Percentiles rank a stretch among this genome's conserved stretches.
Evolutionary conservation across 2,329 filamentous ascomycete species (phyloP).

Genomic region (Aspergillus fumigatiaffinis): DNA sequence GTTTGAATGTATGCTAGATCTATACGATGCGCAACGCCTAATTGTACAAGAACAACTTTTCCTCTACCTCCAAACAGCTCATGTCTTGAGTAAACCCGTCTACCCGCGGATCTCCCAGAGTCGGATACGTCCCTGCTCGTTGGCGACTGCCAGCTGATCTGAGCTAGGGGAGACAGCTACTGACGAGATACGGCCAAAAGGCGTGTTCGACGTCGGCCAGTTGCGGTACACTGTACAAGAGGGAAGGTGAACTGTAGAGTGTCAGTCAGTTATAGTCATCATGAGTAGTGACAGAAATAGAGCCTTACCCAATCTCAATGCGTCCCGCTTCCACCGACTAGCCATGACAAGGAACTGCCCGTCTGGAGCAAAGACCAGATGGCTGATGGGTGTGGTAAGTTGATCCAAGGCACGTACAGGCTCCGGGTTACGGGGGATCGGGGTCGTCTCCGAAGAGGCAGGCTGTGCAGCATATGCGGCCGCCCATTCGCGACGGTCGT

Average conservation of each 20-base stretch:
- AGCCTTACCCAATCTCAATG: constrained; percentile 61
- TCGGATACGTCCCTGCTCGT: constrained; percentile 81
- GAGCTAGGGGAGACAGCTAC: constrained; percentile 65
- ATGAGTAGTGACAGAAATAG: background rate
- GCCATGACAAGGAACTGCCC: constrained; percentile 85
- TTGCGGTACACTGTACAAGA: constrained; percentile 93
- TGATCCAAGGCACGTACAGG: constrained; percentile 76
- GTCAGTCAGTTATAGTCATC: constrained; percentile 6
- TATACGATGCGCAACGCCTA: background rate
- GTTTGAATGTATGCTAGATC: background rate
- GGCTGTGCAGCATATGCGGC: constrained; percentile 34
- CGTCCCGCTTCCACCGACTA: constrained; percentile 83
- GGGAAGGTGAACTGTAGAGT: constrained; percentile 68
- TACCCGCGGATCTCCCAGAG: constrained; percentile 82
- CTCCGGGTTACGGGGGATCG: constrained; percentile 63
- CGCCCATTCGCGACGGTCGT: constrained; percentile 70
- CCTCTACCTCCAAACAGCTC: background rate
- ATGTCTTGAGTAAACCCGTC: constrained; percentile 6
- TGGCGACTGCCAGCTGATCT: constrained; percentile 76
- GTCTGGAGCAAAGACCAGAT: constrained; percentile 78
- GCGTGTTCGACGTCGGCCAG: constrained; percentile 90
- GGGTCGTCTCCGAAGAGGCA: constrained; percentile 22
- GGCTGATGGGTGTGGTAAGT: constrained; percentile 78
- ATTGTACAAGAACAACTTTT: background rate
- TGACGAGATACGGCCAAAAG: constrained; percentile 75